Evolutionary conservation across 2,329 filamentous ascomycete genomes (phyloP).

Genomic region (Cytospora leucostoma): DNA sequence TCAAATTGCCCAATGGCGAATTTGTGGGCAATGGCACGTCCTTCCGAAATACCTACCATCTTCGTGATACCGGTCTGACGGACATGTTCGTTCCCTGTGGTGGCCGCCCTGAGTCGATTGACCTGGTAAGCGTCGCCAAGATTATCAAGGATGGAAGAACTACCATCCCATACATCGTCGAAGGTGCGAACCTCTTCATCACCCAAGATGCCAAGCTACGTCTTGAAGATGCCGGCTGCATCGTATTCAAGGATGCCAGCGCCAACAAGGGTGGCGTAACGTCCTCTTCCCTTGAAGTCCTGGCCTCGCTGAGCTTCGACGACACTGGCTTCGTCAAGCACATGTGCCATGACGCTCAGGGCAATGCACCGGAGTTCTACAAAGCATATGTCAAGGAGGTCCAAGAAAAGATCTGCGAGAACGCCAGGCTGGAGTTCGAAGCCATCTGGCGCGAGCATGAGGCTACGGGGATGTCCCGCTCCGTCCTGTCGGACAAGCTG

Average conservation of each 20-base stretch:
- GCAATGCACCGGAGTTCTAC: slow-evolving; percentile 86
- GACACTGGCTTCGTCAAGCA: slow-evolving; percentile 84
- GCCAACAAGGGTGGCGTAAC: slow-evolving; percentile 99
- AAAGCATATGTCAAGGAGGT: slow-evolving; percentile 89
- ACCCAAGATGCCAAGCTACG: slow-evolving; percentile 97
- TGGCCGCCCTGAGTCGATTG: slow-evolving; percentile 94
- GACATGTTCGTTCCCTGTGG: slow-evolving; percentile 96
- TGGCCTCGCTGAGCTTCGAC: slow-evolving; percentile 92
- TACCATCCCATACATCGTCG: slow-evolving; percentile 90
- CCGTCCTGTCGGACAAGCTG: slow-evolving; percentile 87
- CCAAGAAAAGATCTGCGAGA: slow-evolving; percentile 86
- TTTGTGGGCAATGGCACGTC: slow-evolving; percentile 85
- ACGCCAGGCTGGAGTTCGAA: slow-evolving; percentile 92
- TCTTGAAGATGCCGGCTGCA: slow-evolving; percentile 90
- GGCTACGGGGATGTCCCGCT: slow-evolving; percentile 74
- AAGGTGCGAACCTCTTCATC: slow-evolving; percentile 98
- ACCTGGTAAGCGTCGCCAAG: slow-evolving; percentile 81
- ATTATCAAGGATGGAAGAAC: slow-evolving; percentile 89
- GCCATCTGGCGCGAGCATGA: slow-evolving; percentile 96
- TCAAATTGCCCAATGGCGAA: slow-evolving; percentile 87
- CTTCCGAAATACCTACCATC: slow-evolving; percentile 97
- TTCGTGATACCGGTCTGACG: slow-evolving; percentile 73
- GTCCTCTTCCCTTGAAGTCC: slow-evolving; percentile 92
- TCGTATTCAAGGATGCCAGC: slow-evolving; percentile 96
- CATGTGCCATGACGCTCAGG: slow-evolving; percentile 81